Evolutionary conservation across 768 basidiomycete genomes (phyloP).

Genomic region (Imleria badia): DNA sequence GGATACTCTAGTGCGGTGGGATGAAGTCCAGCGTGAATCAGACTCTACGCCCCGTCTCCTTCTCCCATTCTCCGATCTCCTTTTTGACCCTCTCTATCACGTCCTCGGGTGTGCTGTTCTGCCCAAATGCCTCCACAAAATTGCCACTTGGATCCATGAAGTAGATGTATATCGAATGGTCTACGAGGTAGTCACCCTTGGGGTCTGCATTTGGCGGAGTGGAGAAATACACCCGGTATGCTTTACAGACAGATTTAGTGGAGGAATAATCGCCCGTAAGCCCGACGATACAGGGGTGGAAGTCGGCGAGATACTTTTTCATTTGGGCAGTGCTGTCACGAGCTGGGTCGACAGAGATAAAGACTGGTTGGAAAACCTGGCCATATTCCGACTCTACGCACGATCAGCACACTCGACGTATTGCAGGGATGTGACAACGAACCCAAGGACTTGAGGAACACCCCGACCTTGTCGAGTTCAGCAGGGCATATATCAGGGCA

Average conservation of each 20-base stretch:
- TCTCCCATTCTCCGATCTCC: slow-evolving; percentile 45
- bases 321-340: slow-evolving; percentile 71
- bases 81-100: slow-evolving; percentile 62
- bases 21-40: slow-evolving; percentile 13
- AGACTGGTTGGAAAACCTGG: slow-evolving; percentile 79
- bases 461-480: slow-evolving; percentile 93
- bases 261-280: slow-evolving; percentile 83
- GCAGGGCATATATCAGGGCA: slow-evolving; percentile 99
- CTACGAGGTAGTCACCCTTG: slow-evolving; percentile 94
- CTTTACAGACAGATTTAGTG: slow-evolving; percentile 87
- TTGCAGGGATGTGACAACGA: slow-evolving; percentile 21
- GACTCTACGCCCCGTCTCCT: slow-evolving; percentile 32
- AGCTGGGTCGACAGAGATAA: slow-evolving; percentile 96
- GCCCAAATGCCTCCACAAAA: slow-evolving; percentile 97
- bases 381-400: slow-evolving; percentile 65
- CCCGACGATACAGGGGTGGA: slow-evolving; percentile 88
- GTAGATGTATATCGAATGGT: slow-evolving; percentile 96
- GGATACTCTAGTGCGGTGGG: neutral
- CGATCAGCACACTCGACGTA: slow-evolving; percentile 8
- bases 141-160: slow-evolving; percentile 94
- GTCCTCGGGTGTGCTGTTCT: slow-evolving; percentile 66
- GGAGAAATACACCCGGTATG: slow-evolving; percentile 98
- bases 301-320: slow-evolving; percentile 71
- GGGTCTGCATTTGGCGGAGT: slow-evolving; percentile 87
- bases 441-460: slow-evolving; percentile 73